A percentile compares a stretch with the other conserved stretches of the same genome.
Conservation (phyloP, 495 filamentous ascomycete species). For the Achaetomiella virescens region DNA sequence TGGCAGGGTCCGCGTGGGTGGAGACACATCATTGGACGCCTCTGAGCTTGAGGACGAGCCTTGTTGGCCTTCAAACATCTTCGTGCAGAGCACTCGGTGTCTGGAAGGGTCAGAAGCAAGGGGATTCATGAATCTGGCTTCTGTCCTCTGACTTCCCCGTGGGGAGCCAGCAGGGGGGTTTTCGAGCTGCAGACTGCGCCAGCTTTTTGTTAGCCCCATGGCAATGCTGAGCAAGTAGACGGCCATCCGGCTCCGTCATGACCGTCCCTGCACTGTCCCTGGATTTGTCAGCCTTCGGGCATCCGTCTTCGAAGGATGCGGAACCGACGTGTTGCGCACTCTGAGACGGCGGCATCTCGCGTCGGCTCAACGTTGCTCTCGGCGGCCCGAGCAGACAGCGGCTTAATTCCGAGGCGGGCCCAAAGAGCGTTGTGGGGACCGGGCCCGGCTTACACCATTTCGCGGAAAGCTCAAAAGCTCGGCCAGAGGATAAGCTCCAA, state of each 20-base stretch:
- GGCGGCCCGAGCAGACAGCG: background rate
- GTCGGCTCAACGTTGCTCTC: no score
- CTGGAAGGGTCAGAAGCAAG: background rate
- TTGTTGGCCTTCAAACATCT: background rate
- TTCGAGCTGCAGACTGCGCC: no score
- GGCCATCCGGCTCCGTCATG: no score
- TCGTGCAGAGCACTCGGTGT: conserved; percentile 6
- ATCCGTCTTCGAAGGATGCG: no score
- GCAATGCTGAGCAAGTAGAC: no score
- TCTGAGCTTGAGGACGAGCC: background rate
- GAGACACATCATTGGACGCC: conserved; percentile 8
- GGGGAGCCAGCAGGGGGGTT: no score
- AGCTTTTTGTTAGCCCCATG: no score
- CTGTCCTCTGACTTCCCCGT: background rate
- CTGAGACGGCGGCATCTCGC: no score
- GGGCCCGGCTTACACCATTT: background rate
- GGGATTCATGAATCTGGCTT: background rate
- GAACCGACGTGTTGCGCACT: no score
- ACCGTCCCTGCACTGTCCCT: no score
- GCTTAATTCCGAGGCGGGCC: background rate
- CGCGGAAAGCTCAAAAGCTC: background rate
- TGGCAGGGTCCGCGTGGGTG: conserved; percentile 9
- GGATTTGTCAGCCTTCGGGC: no score
- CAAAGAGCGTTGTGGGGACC: background rate
- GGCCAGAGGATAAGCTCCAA: no score